Percentiles rank a stretch among this genome's conserved stretches.
phyloP scores from a whole-genome alignment of 177 flowering plant genomes.

The Telopea speciosissima region DNA sequence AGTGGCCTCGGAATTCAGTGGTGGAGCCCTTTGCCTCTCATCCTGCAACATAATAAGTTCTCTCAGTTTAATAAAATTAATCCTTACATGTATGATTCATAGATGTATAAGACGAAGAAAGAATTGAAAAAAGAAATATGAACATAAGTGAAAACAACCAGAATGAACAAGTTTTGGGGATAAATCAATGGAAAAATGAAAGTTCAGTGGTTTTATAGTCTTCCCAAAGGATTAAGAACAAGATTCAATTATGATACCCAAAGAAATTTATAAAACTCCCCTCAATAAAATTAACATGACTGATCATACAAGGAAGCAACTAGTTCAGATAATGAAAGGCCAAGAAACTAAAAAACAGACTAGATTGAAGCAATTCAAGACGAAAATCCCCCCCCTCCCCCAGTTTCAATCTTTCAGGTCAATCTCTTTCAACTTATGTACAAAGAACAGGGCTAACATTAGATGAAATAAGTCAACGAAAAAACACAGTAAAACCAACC shows the following conservation, averaged over 20 bases:
- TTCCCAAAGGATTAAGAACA: not conserved
- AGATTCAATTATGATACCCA: no score
- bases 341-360: not conserved
- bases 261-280: no score
- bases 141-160: not conserved
- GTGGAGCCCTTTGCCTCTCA: conserved; percentile 45
- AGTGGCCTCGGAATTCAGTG: conserved; percentile 34
- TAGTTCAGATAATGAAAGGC: not conserved
- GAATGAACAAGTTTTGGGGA: not conserved
- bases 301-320: no score
- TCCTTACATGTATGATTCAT: not conserved
- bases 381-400: no score
- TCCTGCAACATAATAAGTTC: conserved; percentile 38
- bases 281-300: no score
- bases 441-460: no score
- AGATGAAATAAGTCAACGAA: no score
- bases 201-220: not conserved
- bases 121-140: no score
- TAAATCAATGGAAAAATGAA: no score
- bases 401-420: no score
- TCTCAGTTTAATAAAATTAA: not conserved
- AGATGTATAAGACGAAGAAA: not conserved
- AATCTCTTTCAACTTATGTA: no score
- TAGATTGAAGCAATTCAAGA: not conserved
- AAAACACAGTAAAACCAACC: not conserved